phyloP scores from a whole-genome alignment of 306 rosid species.

The Cucumis melo region DNA sequence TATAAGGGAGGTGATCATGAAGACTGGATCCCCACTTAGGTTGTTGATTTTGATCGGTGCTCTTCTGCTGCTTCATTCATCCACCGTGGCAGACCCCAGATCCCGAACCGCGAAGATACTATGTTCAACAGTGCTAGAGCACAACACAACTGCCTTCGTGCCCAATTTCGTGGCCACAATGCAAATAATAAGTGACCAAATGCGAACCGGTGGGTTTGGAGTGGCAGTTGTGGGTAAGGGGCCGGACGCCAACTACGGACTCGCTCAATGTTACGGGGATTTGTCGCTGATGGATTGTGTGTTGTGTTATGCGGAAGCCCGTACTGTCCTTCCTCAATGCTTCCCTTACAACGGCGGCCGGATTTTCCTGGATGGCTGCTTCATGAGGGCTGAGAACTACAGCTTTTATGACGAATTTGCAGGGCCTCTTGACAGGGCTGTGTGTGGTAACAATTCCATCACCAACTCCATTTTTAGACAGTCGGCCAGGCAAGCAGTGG shows the following conservation, averaged over 20 bases:
- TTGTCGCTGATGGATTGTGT: constrained; percentile 72
- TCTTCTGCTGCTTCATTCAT: constrained; percentile 15
- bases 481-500: constrained; percentile 38
- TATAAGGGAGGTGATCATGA: constrained; percentile 12
- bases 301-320: constrained; percentile 71
- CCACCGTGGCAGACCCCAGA: constrained; percentile 54
- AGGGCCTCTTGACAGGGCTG: constrained; percentile 40
- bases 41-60: constrained; percentile 17
- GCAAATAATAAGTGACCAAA: constrained; percentile 59
- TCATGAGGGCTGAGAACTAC: constrained; percentile 80
- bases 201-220: constrained; percentile 56
- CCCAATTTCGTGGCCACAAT: constrained; percentile 66
- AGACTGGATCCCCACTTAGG: constrained; percentile 10
- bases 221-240: constrained; percentile 52
- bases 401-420: constrained; percentile 45
- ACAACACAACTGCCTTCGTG: constrained; percentile 38
- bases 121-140: constrained; percentile 43
- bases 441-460: constrained; percentile 47
- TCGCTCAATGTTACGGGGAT: constrained; percentile 91
- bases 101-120: constrained; percentile 27
- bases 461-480: constrained; percentile 26
- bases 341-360: constrained; percentile 58
- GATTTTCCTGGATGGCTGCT: constrained; percentile 82
- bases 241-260: constrained; percentile 55
- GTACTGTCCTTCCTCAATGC: constrained; percentile 74